Base-by-base conservation (phyloP, 768 basidiomycete species). In the Lentinula edodes region DNA sequence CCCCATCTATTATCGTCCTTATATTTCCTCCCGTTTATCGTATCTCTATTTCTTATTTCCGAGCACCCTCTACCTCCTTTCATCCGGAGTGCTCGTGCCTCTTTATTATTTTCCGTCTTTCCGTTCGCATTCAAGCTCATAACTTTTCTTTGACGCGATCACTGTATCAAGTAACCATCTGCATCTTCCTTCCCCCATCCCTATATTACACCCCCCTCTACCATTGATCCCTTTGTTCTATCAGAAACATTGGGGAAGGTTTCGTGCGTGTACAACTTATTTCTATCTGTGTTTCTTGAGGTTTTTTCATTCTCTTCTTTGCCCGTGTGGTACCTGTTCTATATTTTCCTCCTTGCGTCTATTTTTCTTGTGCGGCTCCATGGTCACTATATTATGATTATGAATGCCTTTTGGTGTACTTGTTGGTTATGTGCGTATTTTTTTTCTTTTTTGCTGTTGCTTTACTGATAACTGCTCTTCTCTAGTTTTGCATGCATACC, bases 31-130 rank as follows among this genome's bases (percentile, higher is more conserved):
- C 15, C 32, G 15, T 7, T 35, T 67, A 64, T 56, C 63, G 59
- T 68, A 66, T 63, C 28, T 43, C 41, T 48, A 42, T 35, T 59
- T 46, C 8, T n/a, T 46, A 46, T 38, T 59, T 35, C 55, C 55
- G 32, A 28, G 55, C 58, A 59, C 48, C 6, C 15, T 51, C 60
- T 58, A 20, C 18, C 15, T 7, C 55, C 61, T 60, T 61, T 67
- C 67, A 59, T 16, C 15, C 3, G 35, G 18, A 38, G 58, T 59
- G 38, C 48, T 59, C 20, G 43, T 51, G 45, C 39, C 50, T 32
- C 15, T 65, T 55, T 67, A 60, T 66, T 59, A 60, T 52, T 61
- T 67, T 58, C 23, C n/a, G 39, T 39, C n/a, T 15, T 35, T 32
- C 23, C 42, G 6, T 50, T 59, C 28, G 43, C 28, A 34, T 41